Conservation (phyloP, 371 early-diverging fungal genomes). For the Entomophthora muscae region DNA sequence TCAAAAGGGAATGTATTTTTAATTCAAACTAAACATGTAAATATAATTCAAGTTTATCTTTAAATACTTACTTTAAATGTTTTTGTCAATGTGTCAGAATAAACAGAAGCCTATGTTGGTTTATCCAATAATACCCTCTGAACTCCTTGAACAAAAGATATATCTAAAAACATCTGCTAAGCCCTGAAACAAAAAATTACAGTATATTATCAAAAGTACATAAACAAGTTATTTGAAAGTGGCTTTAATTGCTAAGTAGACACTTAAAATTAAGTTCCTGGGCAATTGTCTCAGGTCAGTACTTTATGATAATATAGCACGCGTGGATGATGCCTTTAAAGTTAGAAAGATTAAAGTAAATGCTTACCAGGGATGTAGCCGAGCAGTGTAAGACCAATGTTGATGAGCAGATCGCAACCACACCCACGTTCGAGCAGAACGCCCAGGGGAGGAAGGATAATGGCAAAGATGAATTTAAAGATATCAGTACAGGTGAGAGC, state of each 20-base stretch:
- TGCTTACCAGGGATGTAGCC: slow-evolving; percentile 78
- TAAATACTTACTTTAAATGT: no score
- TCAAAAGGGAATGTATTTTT: background rate
- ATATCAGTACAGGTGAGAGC: slow-evolving; percentile 21
- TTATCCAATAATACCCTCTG: no score
- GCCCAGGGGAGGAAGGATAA: slow-evolving; percentile 25
- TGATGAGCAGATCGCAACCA: slow-evolving; percentile 50
- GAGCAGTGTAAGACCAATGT: slow-evolving; percentile 51
- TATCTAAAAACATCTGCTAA: background rate
- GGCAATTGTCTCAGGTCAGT: slow-evolving; percentile 9
- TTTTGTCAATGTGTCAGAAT: no score
- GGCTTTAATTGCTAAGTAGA: background rate
- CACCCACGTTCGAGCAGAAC: slow-evolving; percentile 34
- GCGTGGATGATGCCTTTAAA: slow-evolving; percentile 31
- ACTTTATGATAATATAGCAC: slow-evolving; percentile 25
- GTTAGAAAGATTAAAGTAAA: no score
- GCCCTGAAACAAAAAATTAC: background rate
- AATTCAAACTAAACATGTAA: background rate
- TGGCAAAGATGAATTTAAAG: slow-evolving; percentile 24
- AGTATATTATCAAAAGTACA: background rate
- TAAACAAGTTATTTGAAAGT: background rate
- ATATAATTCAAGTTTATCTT: no score
- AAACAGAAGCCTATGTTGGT: no score
- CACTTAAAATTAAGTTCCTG: background rate
- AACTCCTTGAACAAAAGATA: background rate